Evolutionary conservation across 2,329 filamentous ascomycete genomes (phyloP).

Genomic region (Neofusicoccum cordaticola): DNA sequence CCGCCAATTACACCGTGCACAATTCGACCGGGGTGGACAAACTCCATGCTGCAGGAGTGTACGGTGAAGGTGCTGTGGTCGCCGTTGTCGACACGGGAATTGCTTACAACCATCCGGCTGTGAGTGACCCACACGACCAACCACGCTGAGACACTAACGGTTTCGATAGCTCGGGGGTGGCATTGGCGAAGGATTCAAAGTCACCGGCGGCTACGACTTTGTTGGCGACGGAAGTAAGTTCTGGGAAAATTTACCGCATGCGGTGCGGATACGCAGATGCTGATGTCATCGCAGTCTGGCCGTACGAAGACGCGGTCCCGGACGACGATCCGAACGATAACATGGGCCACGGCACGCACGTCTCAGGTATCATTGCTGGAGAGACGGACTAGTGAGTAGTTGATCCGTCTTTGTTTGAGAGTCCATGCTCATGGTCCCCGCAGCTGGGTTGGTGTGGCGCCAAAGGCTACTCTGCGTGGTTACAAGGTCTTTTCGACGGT

Average conservation of each 20-base stretch:
- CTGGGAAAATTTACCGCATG: constrained; percentile 33
- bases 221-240: constrained; percentile 50
- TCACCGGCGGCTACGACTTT: constrained; percentile 57
- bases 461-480: constrained; percentile 25
- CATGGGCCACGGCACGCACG: constrained; percentile 54
- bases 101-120: not conserved
- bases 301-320: constrained; percentile 28
- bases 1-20: constrained; percentile 28
- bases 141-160: constrained; percentile 59
- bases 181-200: constrained; percentile 59
- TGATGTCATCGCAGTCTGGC: not conserved
- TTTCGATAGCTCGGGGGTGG: constrained; percentile 56
- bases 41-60: constrained; percentile 45
- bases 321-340: constrained; percentile 55
- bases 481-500: constrained; percentile 55
- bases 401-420: constrained; percentile 20
- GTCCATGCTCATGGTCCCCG: constrained; percentile 31
- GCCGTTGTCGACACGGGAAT: constrained; percentile 43
- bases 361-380: constrained; percentile 60
- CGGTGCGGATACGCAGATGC: not conserved
- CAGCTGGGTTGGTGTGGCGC: constrained; percentile 32
- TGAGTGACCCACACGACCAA: not conserved
- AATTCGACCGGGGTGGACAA: constrained; percentile 34
- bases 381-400: constrained; percentile 42
- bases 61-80: constrained; percentile 46